Evolutionary conservation across 495 filamentous ascomycete species (phyloP).

Genomic region (Letharia columbiana): DNA sequence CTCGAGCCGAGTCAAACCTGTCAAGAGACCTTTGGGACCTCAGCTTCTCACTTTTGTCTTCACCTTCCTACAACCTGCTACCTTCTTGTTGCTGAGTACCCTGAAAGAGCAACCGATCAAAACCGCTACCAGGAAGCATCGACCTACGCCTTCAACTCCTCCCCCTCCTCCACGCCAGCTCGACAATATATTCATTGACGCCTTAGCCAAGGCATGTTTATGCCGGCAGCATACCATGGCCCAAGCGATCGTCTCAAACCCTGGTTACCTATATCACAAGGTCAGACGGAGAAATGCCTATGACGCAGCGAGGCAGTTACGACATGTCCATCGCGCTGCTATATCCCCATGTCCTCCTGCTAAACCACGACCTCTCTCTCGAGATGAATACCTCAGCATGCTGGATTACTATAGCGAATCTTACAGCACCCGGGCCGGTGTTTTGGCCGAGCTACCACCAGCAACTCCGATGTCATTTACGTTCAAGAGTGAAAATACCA

Average conservation of each 20-base stretch:
- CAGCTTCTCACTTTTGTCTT: conserved; percentile 34
- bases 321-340: conserved; percentile 9
- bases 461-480: background rate
- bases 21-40: conserved; percentile 40
- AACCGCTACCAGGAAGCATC: conserved; percentile 28
- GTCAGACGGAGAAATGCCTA: conserved; percentile 14
- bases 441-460: background rate
- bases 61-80: conserved; percentile 26
- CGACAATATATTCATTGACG: conserved; percentile 54
- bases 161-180: conserved; percentile 32
- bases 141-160: conserved; percentile 33
- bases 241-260: background rate
- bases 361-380: conserved; percentile 7
- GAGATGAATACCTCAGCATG: conserved; percentile 24
- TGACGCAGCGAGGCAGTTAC: conserved; percentile 8
- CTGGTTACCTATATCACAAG: conserved; percentile 16
- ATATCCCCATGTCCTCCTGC: conserved; percentile 2
- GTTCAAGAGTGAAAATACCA: background rate
- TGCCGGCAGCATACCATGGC: conserved; percentile 46
- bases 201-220: conserved; percentile 53
- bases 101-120: conserved; percentile 19
- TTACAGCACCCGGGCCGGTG: conserved; percentile 9
- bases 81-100: conserved; percentile 7
- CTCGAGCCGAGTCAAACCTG: conserved; percentile 41
- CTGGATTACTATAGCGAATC: conserved; percentile 25